Base-by-base conservation (phyloP, 257 asterid genomes). In the Plectranthus barbatus region DNA sequence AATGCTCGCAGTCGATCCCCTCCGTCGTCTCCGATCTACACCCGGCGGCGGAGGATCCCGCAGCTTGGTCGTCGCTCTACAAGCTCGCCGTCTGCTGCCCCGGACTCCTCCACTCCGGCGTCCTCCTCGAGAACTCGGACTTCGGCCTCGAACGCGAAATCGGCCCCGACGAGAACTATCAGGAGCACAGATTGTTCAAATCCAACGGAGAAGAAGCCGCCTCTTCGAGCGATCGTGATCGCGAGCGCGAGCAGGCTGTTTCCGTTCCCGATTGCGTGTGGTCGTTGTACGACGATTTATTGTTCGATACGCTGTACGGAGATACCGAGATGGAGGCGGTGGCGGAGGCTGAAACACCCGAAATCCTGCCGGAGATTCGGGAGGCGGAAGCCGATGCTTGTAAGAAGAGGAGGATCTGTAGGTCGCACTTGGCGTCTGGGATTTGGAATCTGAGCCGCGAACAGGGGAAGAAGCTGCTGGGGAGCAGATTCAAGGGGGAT, bases 81-180 rank as follows among this genome's bases (percentile, higher is more conserved):
- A 93, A 90, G 87, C 84, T 93, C 17, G 69, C 91, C 17, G 93
- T 93, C 9, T 90, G 92, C 73, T 93, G 97, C 64, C 99, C 97
- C 0, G 99, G 97, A 4, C 83, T 85, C 40, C 84, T 70, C 64
- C 91, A 83, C 65, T 77, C 95, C 49, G 97, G 99, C 17, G 96
- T 93, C 11, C 90, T 90, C 59, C 77, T 90, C 15, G 95, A 87
- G 26, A 90, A 85, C 72, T 90, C 94, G 0, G 96, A 93, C 80
- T 93, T 93, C 78, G 99, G 96, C n/a, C 90, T 87, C 45, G 92
- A 83, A 56, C 91, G 97, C 60, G 97, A 90, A 41, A 75, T 93
- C 59, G 99, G 99, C 2, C 84, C 96, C 1, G 91, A 90, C 31
- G 90, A 88, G 68, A 66, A 46, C 41, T 79, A 56, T 56, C 68